A percentile compares a stretch with the other conserved stretches of the same genome.
These are phyloP conservation scores for Calonectria henricotiae DNA, from an alignment of 2,329 filamentous ascomycete species.

Conservation along the genomic window DNA sequence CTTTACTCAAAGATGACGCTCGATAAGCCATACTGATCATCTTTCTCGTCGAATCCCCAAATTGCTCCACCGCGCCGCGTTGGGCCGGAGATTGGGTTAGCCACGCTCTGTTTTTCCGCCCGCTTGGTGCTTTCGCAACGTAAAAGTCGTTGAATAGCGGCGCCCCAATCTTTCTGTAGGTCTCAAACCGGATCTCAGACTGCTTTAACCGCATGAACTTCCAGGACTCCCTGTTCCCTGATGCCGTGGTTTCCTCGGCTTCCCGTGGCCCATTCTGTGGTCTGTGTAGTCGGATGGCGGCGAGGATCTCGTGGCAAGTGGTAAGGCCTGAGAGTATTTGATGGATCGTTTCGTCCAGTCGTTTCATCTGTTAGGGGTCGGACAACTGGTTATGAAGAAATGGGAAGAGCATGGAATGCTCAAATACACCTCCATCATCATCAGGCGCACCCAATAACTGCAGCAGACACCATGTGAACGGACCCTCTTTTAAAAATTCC, in stretches of 20 bases:
- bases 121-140: background rate
- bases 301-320: background rate
- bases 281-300: constrained; percentile 9
- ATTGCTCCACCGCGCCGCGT: background rate
- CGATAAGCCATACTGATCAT: background rate
- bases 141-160: background rate
- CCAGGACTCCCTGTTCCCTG: constrained; percentile 7
- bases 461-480: background rate
- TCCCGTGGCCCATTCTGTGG: background rate
- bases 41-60: constrained; percentile 1
- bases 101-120: background rate
- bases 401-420: background rate
- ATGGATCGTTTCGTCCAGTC: background rate
- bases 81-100: background rate
- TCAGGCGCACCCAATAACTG: background rate
- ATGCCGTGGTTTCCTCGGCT: background rate
- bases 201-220: background rate
- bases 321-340: background rate
- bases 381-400: background rate
- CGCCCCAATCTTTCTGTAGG: background rate
- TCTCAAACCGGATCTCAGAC: background rate
- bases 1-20: background rate
- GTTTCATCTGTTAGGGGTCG: background rate
- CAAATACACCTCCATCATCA: background rate
- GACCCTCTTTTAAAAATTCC: background rate